phyloP scores from a whole-genome alignment of 208 protist genomes.

The Leishmania aethiopica region DNA sequence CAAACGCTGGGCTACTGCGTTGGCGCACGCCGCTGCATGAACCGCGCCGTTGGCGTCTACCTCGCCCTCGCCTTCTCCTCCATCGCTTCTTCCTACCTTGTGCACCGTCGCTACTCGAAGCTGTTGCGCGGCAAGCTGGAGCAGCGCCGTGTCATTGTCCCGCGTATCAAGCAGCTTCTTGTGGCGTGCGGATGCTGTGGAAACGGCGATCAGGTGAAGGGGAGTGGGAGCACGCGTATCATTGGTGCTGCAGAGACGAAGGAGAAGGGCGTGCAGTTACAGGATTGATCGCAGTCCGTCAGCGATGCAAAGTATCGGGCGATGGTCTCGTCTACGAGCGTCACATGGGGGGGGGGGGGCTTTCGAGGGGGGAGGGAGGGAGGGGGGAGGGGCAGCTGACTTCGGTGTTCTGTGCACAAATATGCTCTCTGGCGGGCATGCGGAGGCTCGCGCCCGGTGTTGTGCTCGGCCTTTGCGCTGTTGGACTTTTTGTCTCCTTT shows the following conservation, averaged over 20 bases:
- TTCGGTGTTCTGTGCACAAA: too few species aligned
- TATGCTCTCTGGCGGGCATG: not conserved
- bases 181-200: not conserved
- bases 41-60: slow-evolving; percentile 48
- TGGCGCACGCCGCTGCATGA: slow-evolving; percentile 48
- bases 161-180: slow-evolving; percentile 18
- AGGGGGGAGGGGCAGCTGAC: not conserved
- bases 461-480: not conserved
- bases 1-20: slow-evolving; percentile 33
- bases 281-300: not conserved
- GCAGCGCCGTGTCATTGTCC: slow-evolving; percentile 39
- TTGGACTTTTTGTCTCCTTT: not conserved
- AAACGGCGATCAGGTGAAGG: not conserved
- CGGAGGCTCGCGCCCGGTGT: not conserved
- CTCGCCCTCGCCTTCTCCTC: slow-evolving; percentile 23
- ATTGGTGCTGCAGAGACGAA: not conserved
- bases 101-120: slow-evolving; percentile 48
- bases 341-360: not conserved
- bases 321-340: not conserved
- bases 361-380: not conserved
- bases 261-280: not conserved
- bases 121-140: slow-evolving; percentile 36
- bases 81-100: slow-evolving; percentile 20
- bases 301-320: not conserved
- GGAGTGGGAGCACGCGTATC: not conserved